Evolutionary conservation across 495 filamentous ascomycete genomes (phyloP).

Genomic region (Aspergillus cavernicola): DNA sequence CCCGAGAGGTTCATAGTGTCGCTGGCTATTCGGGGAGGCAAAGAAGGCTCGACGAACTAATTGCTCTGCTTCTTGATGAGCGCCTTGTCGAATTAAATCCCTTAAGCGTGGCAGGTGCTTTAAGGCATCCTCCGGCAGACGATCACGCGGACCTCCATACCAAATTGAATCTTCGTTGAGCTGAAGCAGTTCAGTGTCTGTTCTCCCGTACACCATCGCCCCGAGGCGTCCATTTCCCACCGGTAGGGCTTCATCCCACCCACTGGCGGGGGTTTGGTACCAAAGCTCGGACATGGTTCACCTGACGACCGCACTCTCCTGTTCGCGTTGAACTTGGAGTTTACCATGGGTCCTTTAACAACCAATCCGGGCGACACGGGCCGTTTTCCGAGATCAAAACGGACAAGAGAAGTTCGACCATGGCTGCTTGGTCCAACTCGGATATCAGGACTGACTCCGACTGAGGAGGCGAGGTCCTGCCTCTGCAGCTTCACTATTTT

Average conservation of each 20-base stretch:
- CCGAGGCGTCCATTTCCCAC: slow-evolving; percentile 54
- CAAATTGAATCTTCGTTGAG: slow-evolving; percentile 54
- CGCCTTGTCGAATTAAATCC: slow-evolving; percentile 36
- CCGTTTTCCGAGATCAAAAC: slow-evolving; percentile 8
- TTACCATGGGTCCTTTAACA: not conserved
- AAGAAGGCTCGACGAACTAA: slow-evolving; percentile 38
- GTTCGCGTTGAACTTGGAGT: not conserved
- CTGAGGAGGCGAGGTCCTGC: too few species aligned
- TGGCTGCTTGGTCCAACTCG: not conserved
- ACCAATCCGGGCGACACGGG: slow-evolving; percentile 4
- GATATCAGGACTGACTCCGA: not conserved
- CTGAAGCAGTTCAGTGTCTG: slow-evolving; percentile 41
- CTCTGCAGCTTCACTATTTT: too few species aligned
- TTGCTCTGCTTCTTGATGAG: slow-evolving; percentile 40
- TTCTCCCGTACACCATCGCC: slow-evolving; percentile 46
- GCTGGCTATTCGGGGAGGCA: slow-evolving; percentile 39
- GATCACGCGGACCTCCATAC: slow-evolving; percentile 47
- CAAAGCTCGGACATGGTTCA: slow-evolving; percentile 29
- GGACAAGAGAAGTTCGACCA: not conserved
- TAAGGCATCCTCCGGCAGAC: slow-evolving; percentile 37
- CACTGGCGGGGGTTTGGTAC: slow-evolving; percentile 24
- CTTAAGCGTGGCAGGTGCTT: slow-evolving; percentile 34
- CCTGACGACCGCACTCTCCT: not conserved
- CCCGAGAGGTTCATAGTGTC: slow-evolving; percentile 47
- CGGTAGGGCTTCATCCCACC: slow-evolving; percentile 31